A percentile compares a stretch with the other conserved stretches of the same genome.
Evolutionary conservation across 805 yeast genomes (phyloP).

Genomic region (Candida chauliodis): DNA sequence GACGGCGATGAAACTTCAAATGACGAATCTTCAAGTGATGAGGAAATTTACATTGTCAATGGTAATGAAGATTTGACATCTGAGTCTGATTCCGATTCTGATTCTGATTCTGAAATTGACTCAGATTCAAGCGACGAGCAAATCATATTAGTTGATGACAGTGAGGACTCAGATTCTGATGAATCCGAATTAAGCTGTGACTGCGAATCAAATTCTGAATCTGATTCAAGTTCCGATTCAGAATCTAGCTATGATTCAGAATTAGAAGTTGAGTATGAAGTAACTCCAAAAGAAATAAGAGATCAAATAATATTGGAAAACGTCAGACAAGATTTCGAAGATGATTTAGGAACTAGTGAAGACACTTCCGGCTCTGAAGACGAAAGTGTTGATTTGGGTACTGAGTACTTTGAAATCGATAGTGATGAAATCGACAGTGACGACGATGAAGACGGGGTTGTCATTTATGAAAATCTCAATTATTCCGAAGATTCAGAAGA

Average conservation of each 20-base stretch:
- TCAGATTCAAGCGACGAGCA: no score
- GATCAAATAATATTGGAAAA: conserved; percentile 35
- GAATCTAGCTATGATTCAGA: conserved; percentile 6
- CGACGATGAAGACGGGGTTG: conserved; percentile 6
- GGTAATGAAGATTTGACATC: conserved; percentile 2
- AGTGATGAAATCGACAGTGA: conserved; percentile 24
- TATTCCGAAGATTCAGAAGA: conserved; percentile 18
- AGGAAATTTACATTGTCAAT: conserved; percentile 6
- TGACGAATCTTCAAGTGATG: conserved; percentile 11
- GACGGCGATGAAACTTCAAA: conserved; percentile 16
- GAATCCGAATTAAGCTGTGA: conserved; percentile 9
- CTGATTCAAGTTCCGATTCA: conserved; percentile 3
- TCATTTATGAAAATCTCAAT: conserved; percentile 14
- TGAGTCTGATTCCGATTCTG: conserved; percentile 2
- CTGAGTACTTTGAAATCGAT: conserved; percentile 30
- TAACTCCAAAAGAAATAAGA: conserved; percentile 25
- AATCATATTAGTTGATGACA: no score
- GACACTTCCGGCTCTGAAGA: conserved; percentile 20
- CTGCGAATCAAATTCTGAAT: conserved; percentile 8
- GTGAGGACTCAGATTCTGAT: conserved; percentile 9
- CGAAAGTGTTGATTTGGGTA: conserved; percentile 20
- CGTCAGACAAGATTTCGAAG: conserved; percentile 34
- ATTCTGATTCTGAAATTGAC: no score
- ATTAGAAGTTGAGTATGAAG: conserved; percentile 20
- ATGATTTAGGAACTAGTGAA: conserved; percentile 28